Percentiles rank a stretch among this genome's conserved stretches.
These are phyloP conservation scores for Cochlearia excelsa DNA, from an alignment of 345 rosid genomes.

Conservation along the genomic window DNA sequence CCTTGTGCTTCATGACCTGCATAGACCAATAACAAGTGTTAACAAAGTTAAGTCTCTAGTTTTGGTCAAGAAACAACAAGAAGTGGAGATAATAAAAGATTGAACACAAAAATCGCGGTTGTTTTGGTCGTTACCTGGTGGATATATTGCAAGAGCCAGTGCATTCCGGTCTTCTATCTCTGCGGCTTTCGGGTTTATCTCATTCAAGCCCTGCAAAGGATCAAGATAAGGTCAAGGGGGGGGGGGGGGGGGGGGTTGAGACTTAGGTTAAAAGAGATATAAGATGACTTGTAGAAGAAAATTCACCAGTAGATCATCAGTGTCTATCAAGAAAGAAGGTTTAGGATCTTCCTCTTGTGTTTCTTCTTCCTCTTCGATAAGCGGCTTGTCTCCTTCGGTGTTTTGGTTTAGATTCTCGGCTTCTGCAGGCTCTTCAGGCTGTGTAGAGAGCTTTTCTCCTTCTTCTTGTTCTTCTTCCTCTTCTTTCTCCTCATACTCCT, in stretches of 20 bases:
- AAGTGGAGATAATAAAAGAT: slow-evolving; percentile 12
- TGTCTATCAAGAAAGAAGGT: slow-evolving; percentile 35
- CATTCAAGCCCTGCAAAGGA: slow-evolving; percentile 55
- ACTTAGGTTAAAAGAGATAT: slow-evolving; percentile 7
- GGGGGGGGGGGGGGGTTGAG: no score
- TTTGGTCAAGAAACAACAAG: slow-evolving; percentile 1
- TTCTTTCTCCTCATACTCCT: slow-evolving; percentile 35
- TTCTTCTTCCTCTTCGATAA: slow-evolving; percentile 32
- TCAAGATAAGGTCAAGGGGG: slow-evolving; percentile 3
- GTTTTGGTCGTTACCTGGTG: slow-evolving; percentile 52
- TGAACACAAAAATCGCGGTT: background rate
- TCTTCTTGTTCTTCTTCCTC: slow-evolving; percentile 17
- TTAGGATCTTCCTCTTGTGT: slow-evolving; percentile 21
- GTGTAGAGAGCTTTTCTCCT: slow-evolving; percentile 9
- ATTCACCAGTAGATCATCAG: slow-evolving; percentile 46
- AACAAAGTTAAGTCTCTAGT: background rate
- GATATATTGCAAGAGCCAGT: slow-evolving; percentile 85
- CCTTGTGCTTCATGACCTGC: slow-evolving; percentile 47
- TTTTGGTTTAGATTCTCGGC: slow-evolving; percentile 18
- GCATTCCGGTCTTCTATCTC: slow-evolving; percentile 85
- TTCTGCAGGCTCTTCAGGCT: slow-evolving; percentile 28
- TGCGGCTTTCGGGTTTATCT: slow-evolving; percentile 67
- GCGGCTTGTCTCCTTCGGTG: slow-evolving; percentile 18
- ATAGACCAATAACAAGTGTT: slow-evolving; percentile 23
- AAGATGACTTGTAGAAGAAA: slow-evolving; percentile 43